Percentiles rank a stretch among this genome's conserved stretches.
These are phyloP conservation scores for Clitocybe nebularis DNA, from an alignment of 1,284 basidiomycete species.

Conservation along the genomic window DNA sequence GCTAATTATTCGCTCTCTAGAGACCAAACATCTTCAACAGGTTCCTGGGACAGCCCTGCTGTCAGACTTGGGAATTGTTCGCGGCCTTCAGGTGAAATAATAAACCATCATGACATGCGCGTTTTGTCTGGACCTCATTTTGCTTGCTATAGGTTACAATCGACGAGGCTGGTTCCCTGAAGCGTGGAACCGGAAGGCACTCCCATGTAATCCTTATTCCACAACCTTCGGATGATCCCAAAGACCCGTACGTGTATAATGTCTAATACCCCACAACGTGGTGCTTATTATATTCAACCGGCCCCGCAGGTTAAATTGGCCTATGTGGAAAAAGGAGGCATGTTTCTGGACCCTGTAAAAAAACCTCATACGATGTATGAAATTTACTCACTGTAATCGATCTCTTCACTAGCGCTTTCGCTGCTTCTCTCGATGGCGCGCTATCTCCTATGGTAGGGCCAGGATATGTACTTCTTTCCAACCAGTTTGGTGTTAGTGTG, in stretches of 20 bases:
- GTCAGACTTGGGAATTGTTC: constrained; percentile 34
- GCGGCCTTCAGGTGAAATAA: constrained; percentile 29
- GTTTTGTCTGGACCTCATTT: neutral
- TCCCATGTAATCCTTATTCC: constrained; percentile 40
- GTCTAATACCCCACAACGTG: no score
- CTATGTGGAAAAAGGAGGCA: constrained; percentile 41
- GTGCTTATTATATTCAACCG: neutral
- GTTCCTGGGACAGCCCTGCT: constrained; percentile 42
- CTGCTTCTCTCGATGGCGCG: constrained; percentile 40
- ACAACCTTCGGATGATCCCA: constrained; percentile 41
- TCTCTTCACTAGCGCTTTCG: constrained; percentile 28
- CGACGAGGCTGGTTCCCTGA: constrained; percentile 30
- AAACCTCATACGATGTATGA: neutral
- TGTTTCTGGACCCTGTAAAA: constrained; percentile 40
- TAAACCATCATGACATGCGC: neutral
- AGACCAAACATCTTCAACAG: constrained; percentile 30
- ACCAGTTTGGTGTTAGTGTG: constrained; percentile 35
- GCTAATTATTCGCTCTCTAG: constrained; percentile 16
- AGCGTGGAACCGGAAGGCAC: constrained; percentile 35
- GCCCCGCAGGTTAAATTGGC: constrained; percentile 37
- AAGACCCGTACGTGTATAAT: constrained; percentile 32
- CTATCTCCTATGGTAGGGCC: constrained; percentile 40
- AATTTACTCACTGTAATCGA: neutral
- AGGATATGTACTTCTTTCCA: constrained; percentile 35
- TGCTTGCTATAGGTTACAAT: constrained; percentile 25